Conservation (phyloP, 176 grass and related monocot species). For the Oryza longistaminata region DNA sequence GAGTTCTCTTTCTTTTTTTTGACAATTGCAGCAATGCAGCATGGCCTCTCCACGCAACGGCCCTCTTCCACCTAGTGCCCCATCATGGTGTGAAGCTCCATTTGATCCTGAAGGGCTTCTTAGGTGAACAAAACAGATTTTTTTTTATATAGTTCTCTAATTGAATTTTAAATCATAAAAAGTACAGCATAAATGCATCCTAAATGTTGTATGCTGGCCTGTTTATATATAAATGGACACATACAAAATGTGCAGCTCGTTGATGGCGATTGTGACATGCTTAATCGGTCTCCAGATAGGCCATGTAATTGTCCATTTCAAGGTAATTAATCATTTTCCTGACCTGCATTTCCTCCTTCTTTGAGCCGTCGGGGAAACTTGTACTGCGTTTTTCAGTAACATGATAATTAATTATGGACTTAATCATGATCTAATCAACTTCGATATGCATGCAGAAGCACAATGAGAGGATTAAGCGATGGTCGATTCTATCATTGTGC, state of each 20-base stretch:
- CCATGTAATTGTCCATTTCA: conserved; percentile 67
- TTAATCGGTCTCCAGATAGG: conserved; percentile 86
- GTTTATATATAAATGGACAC: background rate
- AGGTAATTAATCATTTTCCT: conserved; percentile 39
- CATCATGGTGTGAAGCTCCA: conserved; percentile 85
- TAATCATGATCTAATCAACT: background rate
- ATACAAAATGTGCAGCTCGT: conserved; percentile 38
- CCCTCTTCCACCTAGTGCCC: conserved; percentile 58
- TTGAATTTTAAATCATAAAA: background rate
- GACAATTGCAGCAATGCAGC: conserved; percentile 64
- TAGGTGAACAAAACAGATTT: conserved; percentile 39
- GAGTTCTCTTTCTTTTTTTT: background rate
- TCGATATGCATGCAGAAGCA: conserved; percentile 50
- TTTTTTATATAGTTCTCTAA: background rate
- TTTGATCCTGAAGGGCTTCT: conserved; percentile 89
- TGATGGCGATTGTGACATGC: conserved; percentile 87
- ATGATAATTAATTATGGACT: background rate
- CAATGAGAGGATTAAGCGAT: conserved; percentile 48
- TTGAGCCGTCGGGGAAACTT: background rate
- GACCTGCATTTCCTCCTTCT: background rate
- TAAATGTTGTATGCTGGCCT: background rate
- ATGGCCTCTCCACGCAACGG: conserved; percentile 65
- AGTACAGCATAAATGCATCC: background rate
- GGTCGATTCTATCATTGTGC: conserved; percentile 59
- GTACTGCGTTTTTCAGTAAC: background rate